A percentile compares a stretch with the other conserved stretches of the same genome.
These are phyloP conservation scores for Claviceps africana DNA, from an alignment of 2,329 filamentous ascomycete genomes.

Conservation along the genomic window DNA sequence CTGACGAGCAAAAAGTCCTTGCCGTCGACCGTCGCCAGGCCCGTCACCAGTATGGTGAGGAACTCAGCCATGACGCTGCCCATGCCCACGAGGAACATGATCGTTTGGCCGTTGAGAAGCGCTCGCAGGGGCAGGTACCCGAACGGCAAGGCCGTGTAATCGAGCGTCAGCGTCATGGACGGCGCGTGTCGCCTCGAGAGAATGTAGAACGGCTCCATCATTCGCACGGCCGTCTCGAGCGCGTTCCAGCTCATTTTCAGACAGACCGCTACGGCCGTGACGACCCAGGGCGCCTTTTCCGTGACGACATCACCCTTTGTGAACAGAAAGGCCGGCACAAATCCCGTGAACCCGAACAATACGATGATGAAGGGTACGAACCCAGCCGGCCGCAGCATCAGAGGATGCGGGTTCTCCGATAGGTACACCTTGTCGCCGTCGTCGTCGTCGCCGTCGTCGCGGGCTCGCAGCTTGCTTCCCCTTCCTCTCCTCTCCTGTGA, in stretches of 20 bases:
- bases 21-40: conserved; percentile 51
- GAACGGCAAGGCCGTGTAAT: conserved; percentile 61
- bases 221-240: conserved; percentile 54
- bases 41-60: conserved; percentile 53
- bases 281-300: conserved; percentile 48
- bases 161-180: conserved; percentile 50
- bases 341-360: conserved; percentile 39
- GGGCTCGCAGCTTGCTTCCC: conserved; percentile 30
- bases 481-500: conserved; percentile 16
- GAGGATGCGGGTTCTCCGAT: conserved; percentile 49
- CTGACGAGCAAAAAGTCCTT: conserved; percentile 35
- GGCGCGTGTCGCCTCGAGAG: conserved; percentile 52
- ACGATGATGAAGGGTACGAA: conserved; percentile 46
- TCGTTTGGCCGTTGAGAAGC: conserved; percentile 46
- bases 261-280: conserved; percentile 50
- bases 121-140: conserved; percentile 49
- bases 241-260: conserved; percentile 57
- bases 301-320: conserved; percentile 38
- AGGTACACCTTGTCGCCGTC: conserved; percentile 22
- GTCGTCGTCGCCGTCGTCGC: conserved; percentile 14
- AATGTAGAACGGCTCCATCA: conserved; percentile 63
- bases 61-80: conserved; percentile 62
- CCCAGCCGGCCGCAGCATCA: conserved; percentile 49
- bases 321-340: conserved; percentile 52
- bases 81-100: conserved; percentile 55